Conservation (phyloP, 2,329 filamentous ascomycete genomes). For the Beauveria medogensis region DNA sequence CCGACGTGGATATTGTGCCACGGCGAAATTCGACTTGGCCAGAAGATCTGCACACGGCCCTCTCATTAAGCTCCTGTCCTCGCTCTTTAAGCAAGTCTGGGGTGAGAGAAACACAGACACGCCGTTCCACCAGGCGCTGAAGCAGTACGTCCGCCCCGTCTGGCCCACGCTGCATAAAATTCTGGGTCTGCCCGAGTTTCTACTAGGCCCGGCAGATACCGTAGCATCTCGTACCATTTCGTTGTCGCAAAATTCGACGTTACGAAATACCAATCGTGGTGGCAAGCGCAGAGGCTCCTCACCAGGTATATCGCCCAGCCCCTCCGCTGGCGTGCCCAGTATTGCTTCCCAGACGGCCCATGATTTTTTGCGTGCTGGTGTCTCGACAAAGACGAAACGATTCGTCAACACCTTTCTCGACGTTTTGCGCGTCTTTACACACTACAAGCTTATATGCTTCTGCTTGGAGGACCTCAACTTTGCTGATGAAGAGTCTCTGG, state of each 20-base stretch:
- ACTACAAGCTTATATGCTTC: constrained; percentile 81
- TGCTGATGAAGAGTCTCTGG: constrained; percentile 78
- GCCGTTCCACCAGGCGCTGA: constrained; percentile 52
- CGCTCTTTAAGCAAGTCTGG: constrained; percentile 59
- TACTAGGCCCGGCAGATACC: constrained; percentile 44
- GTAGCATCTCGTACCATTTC: constrained; percentile 28
- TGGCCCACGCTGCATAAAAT: constrained; percentile 57
- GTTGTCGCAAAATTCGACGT: constrained; percentile 24
- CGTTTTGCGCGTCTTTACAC: constrained; percentile 70
- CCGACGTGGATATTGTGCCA: constrained; percentile 55
- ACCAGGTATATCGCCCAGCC: constrained; percentile 35
- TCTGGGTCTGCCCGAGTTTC: constrained; percentile 61
- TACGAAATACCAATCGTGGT: constrained; percentile 24
- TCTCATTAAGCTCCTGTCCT: constrained; percentile 55
- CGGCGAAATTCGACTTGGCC: constrained; percentile 57
- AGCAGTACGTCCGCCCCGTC: constrained; percentile 53
- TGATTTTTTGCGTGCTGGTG: constrained; percentile 51
- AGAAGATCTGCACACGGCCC: constrained; percentile 55
- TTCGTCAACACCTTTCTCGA: constrained; percentile 86
- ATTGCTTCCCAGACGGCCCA: constrained; percentile 45
- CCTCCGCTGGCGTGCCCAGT: constrained; percentile 26
- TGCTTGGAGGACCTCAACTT: constrained; percentile 86
- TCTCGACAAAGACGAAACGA: constrained; percentile 57
- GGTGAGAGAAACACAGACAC: constrained; percentile 59
- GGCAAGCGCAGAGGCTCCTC: constrained; percentile 41